Conservation (phyloP, 805 yeast species). For the Saccharomycopsis capsularis region DNA sequence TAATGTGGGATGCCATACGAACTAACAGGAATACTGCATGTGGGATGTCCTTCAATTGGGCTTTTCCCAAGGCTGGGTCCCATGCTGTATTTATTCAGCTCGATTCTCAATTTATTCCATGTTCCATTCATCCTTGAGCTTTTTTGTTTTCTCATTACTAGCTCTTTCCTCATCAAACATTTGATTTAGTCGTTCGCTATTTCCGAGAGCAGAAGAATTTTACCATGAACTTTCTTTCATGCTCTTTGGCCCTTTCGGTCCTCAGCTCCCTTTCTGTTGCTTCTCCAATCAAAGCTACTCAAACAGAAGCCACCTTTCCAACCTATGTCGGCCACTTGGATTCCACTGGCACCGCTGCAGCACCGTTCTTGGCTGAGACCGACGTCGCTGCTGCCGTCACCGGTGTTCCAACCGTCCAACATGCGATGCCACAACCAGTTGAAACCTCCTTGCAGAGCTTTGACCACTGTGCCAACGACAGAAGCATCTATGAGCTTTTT, state of each 20-base stretch:
- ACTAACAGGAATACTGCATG: no score
- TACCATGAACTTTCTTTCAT: not conserved
- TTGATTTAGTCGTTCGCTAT: not conserved
- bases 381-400: constrained; percentile 19
- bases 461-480: constrained; percentile 20
- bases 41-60: no score
- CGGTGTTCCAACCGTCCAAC: constrained; percentile 17
- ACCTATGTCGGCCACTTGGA: constrained; percentile 17
- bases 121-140: no score
- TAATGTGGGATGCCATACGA: no score
- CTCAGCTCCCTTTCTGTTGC: constrained; percentile 4
- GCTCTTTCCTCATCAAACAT: not conserved
- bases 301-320: constrained; percentile 15
- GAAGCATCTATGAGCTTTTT: constrained; percentile 22
- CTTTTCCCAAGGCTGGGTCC: no score
- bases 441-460: constrained; percentile 21
- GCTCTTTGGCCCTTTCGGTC: not conserved
- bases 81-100: no score
- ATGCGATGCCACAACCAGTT: constrained; percentile 21
- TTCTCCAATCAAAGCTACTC: constrained; percentile 14
- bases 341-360: constrained; percentile 18
- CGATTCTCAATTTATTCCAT: no score
- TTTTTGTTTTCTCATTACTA: not conserved
- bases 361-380: constrained; percentile 19
- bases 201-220: not conserved